Base-by-base conservation (phyloP, 352 stramenopile genomes). In the Pythium coloratum region DNA sequence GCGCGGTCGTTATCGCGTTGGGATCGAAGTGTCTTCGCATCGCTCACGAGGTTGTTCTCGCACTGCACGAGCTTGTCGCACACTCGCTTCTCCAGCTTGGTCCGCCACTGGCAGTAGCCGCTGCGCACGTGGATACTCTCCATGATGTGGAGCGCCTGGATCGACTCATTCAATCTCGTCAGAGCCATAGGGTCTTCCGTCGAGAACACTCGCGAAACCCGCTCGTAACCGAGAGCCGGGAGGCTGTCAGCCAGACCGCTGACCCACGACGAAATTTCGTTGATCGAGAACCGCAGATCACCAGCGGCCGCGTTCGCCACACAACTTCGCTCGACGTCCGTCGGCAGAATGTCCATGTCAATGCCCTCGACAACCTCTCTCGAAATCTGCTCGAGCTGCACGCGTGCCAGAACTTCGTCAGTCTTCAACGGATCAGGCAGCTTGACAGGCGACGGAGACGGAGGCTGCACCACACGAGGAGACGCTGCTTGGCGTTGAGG, bases 81-180 rank as follows among this genome's bases (percentile, higher is more conserved):
- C 30, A 91, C 49, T 34, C 88, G 70, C 6, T 68, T 73, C 72
- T 92, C 84, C 56, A 91, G 75, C 49, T 90, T 76, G 6, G 73
- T 70, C 26, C 84, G 78, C 70, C 86, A 84, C 36, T 91, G 79
- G 55, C 70, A 89, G 67, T 76, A 86, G 2, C 74, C 82, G 40
- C 80, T 87, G 38, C 78, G 79, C 42, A 88, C 84, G 55, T 78
- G 74, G 12, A 77, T 65, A 32, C 64, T 72, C 58, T 91, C 83
- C 9, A 76, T 75, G 14, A 62, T 62, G 64, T 81, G 76, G 57
- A 94, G 53, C 36, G 77, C 67, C 16, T 76, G 71, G 55, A 92
- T 80, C 2, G 67, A 68, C 30, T 88, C 64, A 8, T 69, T 13
- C 76, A 75, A 3, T 73, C 65, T 28, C 61, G 75, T 60, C 86